Base-by-base conservation (phyloP, 2,329 filamentous ascomycete species). In the Diplodia corticola region DNA sequence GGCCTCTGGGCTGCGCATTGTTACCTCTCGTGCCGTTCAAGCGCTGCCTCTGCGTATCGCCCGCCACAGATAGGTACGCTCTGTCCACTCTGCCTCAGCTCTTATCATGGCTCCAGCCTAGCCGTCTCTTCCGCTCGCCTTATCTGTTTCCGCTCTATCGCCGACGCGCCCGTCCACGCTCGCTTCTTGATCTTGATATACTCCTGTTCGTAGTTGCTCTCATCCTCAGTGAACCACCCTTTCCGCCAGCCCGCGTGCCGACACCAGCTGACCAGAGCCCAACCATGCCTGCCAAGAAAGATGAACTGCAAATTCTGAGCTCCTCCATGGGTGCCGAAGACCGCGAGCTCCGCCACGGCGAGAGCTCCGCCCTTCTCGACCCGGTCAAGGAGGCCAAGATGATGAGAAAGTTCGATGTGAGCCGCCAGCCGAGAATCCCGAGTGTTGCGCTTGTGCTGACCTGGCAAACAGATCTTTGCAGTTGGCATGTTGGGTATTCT, bases 371-470 rank as follows among this genome's bases (percentile, higher is more conserved):
- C 63, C 3, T 13, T 22, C 50, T 65, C 2, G 63, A 65, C 51
- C 63, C 63, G 12, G 63, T 49, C 63, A 65, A 65, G 50, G 63
- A 65, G 37, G 53, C 50, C 20, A 55, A 37, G 26, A 65, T 65
- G 63, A 65, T 65, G 63, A 48, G 51, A 28, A 65, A 65, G 40
- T 57, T 65, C 28, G 63, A 65, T 37, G 63, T 65, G 10, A 57
- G 63, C 28, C 26, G 13, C 5, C 20, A 26, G 20, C 9, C 4
- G 7, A 5, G 22, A 30, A 48, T 15, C 3, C 15, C 24, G 13
- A 10, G 12, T 46, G 6, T 55, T 33, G 17, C 5, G 3, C 28
- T 22, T 15, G 12, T 20, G 40, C 37, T 55, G 40, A 65, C 44
- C 26, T 12, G 10, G n/a, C 1, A 6, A 22, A 13, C 51, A 65